These are phyloP conservation scores for Rubus parviflorus DNA, from an alignment of 306 rosid species.

Conservation along the genomic window DNA sequence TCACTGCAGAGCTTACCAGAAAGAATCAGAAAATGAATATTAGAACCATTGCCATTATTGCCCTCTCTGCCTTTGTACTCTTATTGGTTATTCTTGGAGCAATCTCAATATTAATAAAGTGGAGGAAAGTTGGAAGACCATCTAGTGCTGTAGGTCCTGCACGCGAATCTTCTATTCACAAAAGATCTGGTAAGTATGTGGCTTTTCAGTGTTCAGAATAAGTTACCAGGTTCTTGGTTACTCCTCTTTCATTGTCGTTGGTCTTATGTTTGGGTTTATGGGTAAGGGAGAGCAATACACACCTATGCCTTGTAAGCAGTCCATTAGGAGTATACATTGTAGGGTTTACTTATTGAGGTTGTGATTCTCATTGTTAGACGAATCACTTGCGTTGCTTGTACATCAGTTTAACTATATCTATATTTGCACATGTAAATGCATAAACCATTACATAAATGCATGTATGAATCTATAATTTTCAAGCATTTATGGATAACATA, in stretches of 20 bases:
- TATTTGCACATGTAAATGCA: background rate
- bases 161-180: conserved; percentile 56
- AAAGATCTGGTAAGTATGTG: conserved; percentile 65
- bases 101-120: conserved; percentile 51
- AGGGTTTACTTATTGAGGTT: background rate
- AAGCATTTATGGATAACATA: background rate
- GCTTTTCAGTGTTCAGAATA: conserved; percentile 11
- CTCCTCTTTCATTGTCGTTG: background rate
- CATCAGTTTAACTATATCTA: background rate
- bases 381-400: background rate
- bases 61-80: conserved; percentile 73
- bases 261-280: conserved; percentile 2
- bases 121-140: conserved; percentile 69
- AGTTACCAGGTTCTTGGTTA: conserved; percentile 5
- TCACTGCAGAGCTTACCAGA: conserved; percentile 47
- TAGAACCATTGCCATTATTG: conserved; percentile 58
- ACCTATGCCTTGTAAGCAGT: background rate
- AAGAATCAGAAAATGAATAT: conserved; percentile 61
- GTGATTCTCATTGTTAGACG: background rate
- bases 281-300: background rate
- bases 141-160: conserved; percentile 66
- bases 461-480: background rate
- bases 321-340: background rate
- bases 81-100: conserved; percentile 66
- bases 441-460: background rate